Percentiles rank a stretch among this genome's conserved stretches.
phyloP scores from a whole-genome alignment of 208 protist species.

The Plasmodiophora brassicae region DNA sequence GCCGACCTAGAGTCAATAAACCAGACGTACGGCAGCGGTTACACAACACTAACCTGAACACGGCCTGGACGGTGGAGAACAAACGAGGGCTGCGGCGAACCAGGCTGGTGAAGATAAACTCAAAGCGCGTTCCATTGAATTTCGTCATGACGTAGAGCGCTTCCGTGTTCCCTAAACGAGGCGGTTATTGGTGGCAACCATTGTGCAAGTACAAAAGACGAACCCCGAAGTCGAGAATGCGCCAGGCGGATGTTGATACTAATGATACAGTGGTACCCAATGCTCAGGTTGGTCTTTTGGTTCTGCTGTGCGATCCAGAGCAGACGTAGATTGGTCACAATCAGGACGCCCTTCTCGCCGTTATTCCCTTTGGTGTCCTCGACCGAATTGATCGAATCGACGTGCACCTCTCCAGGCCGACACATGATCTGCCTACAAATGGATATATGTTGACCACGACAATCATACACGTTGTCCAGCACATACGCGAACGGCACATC shows the following conservation, averaged over 20 bases:
- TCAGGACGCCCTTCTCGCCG: constrained; percentile 74
- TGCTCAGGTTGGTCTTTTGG: constrained; percentile 45
- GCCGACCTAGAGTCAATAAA: constrained; percentile 43
- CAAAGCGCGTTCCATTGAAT: constrained; percentile 71
- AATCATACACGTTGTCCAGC: neutral
- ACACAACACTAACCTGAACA: constrained; percentile 17
- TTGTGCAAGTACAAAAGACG: neutral
- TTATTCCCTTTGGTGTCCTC: constrained; percentile 92
- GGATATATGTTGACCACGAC: neutral
- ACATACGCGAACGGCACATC: constrained; percentile 57
- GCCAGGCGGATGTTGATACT: constrained; percentile 74
- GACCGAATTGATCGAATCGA: constrained; percentile 70
- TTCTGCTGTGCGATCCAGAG: constrained; percentile 72
- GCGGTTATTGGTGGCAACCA: neutral
- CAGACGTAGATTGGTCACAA: constrained; percentile 88
- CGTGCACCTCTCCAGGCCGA: constrained; percentile 70
- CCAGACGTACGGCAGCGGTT: neutral
- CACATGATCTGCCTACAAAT: constrained; percentile 59
- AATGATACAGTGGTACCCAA: constrained; percentile 76
- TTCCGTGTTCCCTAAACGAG: constrained; percentile 53
- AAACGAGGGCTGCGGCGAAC: constrained; percentile 58
- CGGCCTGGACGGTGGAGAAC: constrained; percentile 68
- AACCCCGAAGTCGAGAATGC: neutral
- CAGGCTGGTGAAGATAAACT: constrained; percentile 88
- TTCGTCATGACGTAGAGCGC: constrained; percentile 77